These are phyloP conservation scores for Pneumocystis murina DNA, from an alignment of 1,139 yeast genomes.

Conservation along the genomic window DNA sequence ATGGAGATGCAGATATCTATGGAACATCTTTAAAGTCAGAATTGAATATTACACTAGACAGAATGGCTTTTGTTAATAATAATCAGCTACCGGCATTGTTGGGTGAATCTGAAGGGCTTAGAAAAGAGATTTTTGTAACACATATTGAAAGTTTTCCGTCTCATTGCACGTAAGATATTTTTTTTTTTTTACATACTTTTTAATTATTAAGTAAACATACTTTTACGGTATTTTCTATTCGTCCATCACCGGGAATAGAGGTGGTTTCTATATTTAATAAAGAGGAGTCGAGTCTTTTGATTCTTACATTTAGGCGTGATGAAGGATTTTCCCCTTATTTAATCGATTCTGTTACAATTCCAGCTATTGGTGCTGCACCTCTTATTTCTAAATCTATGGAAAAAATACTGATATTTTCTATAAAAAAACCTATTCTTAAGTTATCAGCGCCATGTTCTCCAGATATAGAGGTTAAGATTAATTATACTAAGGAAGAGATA, in stretches of 20 bases:
- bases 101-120: not conserved
- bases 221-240: conserved; percentile 1
- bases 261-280: not conserved
- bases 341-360: not conserved
- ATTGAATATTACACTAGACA: not conserved
- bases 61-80: not conserved
- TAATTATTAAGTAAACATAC: not conserved
- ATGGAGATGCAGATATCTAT: not conserved
- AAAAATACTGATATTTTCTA: not conserved
- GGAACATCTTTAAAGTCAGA: not conserved
- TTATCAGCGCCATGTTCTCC: conserved; percentile 4
- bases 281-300: not conserved
- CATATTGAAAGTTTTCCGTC: not conserved
- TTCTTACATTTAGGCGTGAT: not conserved
- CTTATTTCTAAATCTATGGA: not conserved
- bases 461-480: conserved; percentile 5
- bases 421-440: conserved; percentile 1
- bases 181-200: conserved; percentile 2
- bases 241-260: conserved; percentile 3
- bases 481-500: not conserved
- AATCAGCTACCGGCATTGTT: not conserved
- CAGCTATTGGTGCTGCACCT: not conserved
- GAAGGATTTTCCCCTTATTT: not conserved
- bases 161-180: not conserved
- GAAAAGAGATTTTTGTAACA: conserved; percentile 9